Conservation (phyloP, 2,329 filamentous ascomycete genomes). For the Ophiostoma montium region DNA sequence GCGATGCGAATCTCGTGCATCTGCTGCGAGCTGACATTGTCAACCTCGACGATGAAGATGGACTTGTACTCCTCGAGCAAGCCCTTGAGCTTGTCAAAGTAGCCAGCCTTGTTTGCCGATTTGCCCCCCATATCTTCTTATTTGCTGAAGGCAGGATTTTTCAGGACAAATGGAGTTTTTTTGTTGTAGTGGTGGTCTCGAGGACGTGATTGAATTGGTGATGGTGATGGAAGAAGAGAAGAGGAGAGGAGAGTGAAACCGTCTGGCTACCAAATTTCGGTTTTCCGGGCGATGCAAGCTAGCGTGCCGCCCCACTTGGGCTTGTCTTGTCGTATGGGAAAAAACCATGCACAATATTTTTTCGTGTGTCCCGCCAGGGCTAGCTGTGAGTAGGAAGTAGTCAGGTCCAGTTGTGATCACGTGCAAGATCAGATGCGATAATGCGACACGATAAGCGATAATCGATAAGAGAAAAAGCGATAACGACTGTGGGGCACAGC, state of each 20-base stretch:
- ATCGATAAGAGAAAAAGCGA: neutral
- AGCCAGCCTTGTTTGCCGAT: conserved; percentile 73
- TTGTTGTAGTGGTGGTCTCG: conserved; percentile 6
- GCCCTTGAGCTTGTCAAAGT: conserved; percentile 99
- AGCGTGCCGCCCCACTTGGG: neutral
- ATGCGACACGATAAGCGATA: no score
- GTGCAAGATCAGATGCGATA: neutral
- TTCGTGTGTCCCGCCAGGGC: conserved; percentile 7
- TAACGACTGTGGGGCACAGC: neutral
- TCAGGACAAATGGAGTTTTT: conserved; percentile 56
- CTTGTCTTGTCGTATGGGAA: neutral
- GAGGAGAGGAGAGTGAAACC: neutral
- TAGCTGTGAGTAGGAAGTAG: no score
- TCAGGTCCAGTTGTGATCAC: no score
- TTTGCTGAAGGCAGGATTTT: conserved; percentile 88
- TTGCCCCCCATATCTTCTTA: conserved; percentile 99
- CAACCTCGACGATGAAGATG: conserved; percentile 92
- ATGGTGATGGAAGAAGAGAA: neutral
- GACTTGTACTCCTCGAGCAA: conserved; percentile 93
- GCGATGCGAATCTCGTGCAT: conserved; percentile 99
- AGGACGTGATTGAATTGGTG: conserved; percentile 6
- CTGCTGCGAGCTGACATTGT: conserved; percentile 99
- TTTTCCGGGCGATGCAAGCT: neutral
- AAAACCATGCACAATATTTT: neutral
- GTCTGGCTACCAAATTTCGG: neutral